phyloP scores from a whole-genome alignment of 352 stramenopile genomes.

The Globisporangium irregulare region DNA sequence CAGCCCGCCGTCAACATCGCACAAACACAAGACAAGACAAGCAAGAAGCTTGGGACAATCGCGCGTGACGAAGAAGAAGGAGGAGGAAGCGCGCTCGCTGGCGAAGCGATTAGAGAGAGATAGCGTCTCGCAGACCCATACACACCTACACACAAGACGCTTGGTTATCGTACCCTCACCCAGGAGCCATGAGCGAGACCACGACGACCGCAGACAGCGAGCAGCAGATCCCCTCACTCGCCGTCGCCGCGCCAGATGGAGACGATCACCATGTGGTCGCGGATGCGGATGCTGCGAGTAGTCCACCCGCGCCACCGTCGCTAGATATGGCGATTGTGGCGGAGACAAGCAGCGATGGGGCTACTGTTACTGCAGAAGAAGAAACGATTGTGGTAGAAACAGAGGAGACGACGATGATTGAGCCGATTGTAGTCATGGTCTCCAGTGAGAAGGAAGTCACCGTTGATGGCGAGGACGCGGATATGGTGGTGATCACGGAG shows the following conservation, averaged over 20 bases:
- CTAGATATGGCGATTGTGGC: slow-evolving; percentile 6
- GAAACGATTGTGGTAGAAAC: neutral
- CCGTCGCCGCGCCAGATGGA: neutral
- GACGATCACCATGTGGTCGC: neutral
- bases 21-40: neutral
- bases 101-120: neutral
- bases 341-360: neutral
- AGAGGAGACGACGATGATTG: neutral
- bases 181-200: slow-evolving; percentile 1
- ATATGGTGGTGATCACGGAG: slow-evolving; percentile 12
- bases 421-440: neutral
- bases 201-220: neutral
- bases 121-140: neutral
- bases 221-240: neutral
- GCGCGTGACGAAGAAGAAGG: neutral
- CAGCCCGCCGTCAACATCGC: neutral
- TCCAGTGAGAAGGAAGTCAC: slow-evolving; percentile 2
- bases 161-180: neutral
- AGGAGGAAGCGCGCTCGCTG: neutral
- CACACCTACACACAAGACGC: neutral
- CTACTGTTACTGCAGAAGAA: neutral
- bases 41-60: neutral
- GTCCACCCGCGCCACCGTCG: neutral
- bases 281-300: neutral
- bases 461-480: neutral